These are phyloP conservation scores for Chionographis japonica DNA, from an alignment of 106 monocot genomes.

Conservation along the genomic window DNA sequence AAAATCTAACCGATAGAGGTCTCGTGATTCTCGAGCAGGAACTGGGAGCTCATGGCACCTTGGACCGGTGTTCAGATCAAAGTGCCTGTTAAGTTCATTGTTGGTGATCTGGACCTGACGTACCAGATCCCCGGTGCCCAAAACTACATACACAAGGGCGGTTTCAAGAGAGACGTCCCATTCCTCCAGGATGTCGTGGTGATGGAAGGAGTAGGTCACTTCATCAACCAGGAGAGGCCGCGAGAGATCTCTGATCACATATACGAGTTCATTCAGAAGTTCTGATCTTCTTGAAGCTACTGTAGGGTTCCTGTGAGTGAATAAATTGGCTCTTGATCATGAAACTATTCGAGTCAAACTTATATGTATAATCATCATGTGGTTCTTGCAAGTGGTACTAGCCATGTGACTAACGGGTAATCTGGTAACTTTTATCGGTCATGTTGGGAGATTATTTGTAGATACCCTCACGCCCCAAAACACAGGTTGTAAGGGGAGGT, in stretches of 20 bases:
- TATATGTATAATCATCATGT: no score
- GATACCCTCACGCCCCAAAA: no score
- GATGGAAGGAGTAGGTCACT: slow-evolving; percentile 51
- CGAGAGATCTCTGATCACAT: slow-evolving; percentile 40
- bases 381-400: no score
- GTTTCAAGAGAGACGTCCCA: slow-evolving; percentile 44
- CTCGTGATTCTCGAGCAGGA: slow-evolving; percentile 21
- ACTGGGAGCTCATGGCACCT: slow-evolving; percentile 51
- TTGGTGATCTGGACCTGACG: slow-evolving; percentile 39
- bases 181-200: slow-evolving; percentile 46
- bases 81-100: slow-evolving; percentile 49
- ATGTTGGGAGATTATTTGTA: no score
- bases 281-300: slow-evolving; percentile 2
- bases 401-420: no score
- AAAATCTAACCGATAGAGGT: neutral
- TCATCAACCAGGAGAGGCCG: slow-evolving; percentile 56
- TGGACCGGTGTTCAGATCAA: slow-evolving; percentile 46
- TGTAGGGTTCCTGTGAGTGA: no score
- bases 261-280: slow-evolving; percentile 33
- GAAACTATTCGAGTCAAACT: no score
- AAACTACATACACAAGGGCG: slow-evolving; percentile 53
- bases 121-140: slow-evolving; percentile 16
- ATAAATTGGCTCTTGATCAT: no score
- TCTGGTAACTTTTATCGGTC: no score
- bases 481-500: no score